A percentile compares a stretch with the other conserved stretches of the same genome.
phyloP scores from a whole-genome alignment of 1,284 basidiomycete species.

The Phenoliferia sp. region DNA sequence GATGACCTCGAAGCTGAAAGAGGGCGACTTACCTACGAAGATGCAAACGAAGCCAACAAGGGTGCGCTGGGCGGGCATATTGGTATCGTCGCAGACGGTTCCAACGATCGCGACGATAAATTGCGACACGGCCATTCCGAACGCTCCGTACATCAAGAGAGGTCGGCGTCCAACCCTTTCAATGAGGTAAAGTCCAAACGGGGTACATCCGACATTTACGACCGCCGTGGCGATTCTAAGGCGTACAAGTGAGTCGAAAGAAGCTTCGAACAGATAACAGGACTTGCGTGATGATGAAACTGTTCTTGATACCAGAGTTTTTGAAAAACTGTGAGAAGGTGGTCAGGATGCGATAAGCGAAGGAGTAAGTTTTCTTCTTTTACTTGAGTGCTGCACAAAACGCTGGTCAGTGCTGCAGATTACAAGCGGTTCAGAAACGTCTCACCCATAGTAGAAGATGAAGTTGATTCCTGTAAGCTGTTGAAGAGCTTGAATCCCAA shows the following conservation, averaged over 20 bases:
- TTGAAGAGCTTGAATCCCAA: slow-evolving; percentile 48
- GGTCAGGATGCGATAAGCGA: too few species aligned
- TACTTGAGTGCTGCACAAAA: too few species aligned
- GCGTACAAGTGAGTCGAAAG: neutral
- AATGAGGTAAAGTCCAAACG: slow-evolving; percentile 64
- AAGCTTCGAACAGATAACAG: neutral
- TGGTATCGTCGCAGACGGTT: slow-evolving; percentile 52
- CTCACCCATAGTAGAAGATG: slow-evolving; percentile 12
- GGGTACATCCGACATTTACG: slow-evolving; percentile 60
- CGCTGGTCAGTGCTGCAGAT: too few species aligned
- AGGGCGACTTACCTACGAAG: slow-evolving; percentile 59
- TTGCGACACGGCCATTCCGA: slow-evolving; percentile 61
- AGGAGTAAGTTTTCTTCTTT: too few species aligned
- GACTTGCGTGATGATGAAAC: slow-evolving; percentile 58
- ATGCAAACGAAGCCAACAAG: slow-evolving; percentile 68
- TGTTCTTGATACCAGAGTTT: slow-evolving; percentile 54
- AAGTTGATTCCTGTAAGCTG: slow-evolving; percentile 75
- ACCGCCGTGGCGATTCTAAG: slow-evolving; percentile 46
- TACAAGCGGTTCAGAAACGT: too few species aligned
- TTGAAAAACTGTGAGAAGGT: slow-evolving; percentile 72
- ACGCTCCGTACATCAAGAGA: slow-evolving; percentile 66
- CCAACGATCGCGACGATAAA: slow-evolving; percentile 68
- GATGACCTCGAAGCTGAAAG: neutral
- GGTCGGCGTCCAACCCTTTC: slow-evolving; percentile 70
- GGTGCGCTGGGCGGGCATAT: slow-evolving; percentile 51